Conservation (phyloP, 495 filamentous ascomycete genomes). For the Pyrenopolyporus hunteri region DNA sequence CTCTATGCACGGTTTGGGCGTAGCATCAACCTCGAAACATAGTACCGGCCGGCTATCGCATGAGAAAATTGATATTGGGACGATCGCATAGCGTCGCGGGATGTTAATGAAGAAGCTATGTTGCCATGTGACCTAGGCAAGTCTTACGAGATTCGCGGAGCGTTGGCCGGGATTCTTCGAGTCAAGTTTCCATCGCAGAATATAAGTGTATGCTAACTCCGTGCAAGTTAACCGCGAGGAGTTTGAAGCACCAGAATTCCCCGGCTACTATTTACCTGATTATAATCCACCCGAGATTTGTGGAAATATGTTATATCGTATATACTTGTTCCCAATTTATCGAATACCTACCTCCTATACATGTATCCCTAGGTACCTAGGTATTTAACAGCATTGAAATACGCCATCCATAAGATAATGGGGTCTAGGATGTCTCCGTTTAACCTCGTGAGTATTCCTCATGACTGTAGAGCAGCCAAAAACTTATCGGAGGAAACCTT, state of each 20-base stretch:
- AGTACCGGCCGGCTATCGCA: slow-evolving; percentile 32
- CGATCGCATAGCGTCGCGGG: not conserved
- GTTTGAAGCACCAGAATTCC: not conserved
- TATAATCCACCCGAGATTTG: no score
- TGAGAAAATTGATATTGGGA: not conserved
- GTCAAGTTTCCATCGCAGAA: not conserved
- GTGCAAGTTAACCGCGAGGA: not conserved
- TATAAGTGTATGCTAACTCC: not conserved
- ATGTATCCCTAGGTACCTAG: no score
- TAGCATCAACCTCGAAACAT: slow-evolving; percentile 95
- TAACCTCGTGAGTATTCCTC: no score
- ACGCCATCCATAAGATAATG: no score
- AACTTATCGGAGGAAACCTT: no score
- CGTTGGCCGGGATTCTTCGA: not conserved
- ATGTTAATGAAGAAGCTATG: not conserved
- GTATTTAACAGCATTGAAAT: no score
- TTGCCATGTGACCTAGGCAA: not conserved
- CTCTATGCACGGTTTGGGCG: slow-evolving; percentile 93
- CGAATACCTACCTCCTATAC: no score
- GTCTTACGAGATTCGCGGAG: not conserved
- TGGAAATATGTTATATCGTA: no score
- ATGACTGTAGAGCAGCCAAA: no score
- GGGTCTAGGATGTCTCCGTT: no score
- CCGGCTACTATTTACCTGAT: not conserved
- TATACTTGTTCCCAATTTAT: no score